phyloP scores from a whole-genome alignment of 2,329 filamentous ascomycete species.

The Colletotrichum melonis region DNA sequence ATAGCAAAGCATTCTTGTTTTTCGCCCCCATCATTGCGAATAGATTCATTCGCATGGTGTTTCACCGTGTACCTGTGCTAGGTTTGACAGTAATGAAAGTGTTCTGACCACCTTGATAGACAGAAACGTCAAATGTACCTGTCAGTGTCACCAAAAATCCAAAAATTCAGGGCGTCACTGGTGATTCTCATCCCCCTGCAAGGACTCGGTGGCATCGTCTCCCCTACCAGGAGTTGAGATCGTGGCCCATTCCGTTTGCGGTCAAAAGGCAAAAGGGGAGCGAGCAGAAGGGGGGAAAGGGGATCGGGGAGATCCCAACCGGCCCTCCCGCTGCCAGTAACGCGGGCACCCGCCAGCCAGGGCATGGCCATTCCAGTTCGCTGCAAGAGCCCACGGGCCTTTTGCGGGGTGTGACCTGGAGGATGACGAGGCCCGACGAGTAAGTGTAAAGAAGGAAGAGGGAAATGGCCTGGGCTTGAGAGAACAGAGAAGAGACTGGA shows the following conservation, averaged over 20 bases:
- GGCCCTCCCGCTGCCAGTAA: constrained; percentile 17
- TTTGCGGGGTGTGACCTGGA: constrained; percentile 11
- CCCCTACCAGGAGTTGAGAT: constrained; percentile 2
- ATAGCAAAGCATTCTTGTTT: constrained; percentile 4
- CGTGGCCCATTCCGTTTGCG: constrained; percentile 14
- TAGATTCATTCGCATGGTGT: not conserved
- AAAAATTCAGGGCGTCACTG: not conserved
- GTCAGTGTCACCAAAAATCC: not conserved
- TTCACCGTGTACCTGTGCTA: not conserved
- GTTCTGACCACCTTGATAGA: not conserved
- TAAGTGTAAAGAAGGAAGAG: not conserved
- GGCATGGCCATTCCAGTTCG: not conserved
- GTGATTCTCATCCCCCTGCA: not conserved
- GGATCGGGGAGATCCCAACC: constrained; percentile 26
- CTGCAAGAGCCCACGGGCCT: constrained; percentile 7
- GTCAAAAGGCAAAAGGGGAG: not conserved
- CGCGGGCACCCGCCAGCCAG: not conserved
- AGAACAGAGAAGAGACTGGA: not conserved
- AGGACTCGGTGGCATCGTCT: not conserved
- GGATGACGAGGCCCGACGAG: not conserved
- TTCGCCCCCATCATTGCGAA: not conserved
- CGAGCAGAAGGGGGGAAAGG: not conserved
- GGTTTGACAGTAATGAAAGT: not conserved
- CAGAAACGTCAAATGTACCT: not conserved
- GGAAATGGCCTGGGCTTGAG: not conserved